Base-by-base conservation (phyloP, 2,329 filamentous ascomycete genomes). In the Botryotinia convoluta region DNA sequence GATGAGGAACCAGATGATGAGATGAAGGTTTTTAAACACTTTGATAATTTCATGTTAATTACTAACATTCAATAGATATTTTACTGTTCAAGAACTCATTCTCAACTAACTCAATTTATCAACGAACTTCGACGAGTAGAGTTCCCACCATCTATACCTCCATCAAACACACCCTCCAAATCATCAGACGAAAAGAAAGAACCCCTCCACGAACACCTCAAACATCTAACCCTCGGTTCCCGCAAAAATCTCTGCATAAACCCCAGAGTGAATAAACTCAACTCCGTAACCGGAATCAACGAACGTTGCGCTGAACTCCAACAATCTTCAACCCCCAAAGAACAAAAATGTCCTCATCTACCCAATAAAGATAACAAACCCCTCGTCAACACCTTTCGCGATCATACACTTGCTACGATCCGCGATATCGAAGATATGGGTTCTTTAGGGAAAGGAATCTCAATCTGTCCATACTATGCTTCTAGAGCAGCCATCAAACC, bases 381-480 rank as follows among this genome's bases (percentile, higher is more conserved):
- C 7, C 84, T 92, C 39, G 89, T 93, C 0, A 89, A 94, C 72
- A 89, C 93, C 68, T 98, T 99, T 77, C 90, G 95, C 29, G 95
- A 98, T 79, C 90, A 93, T 76, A 89, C 93, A 1, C 84, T 98
- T 51, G 94, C 96, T 0, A 94, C 89, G 0, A 88, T 99, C 12
- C 92, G 93, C 3, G 96, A 99, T 79, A 98, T 99, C 72, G 96
- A 99, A 81, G 96, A 99, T 78, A 86, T 98, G 57, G 91, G 91
- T 32, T 85, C 86, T 22, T 84, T 98, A 1, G 96, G 96, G 6
- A 93, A 91, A 78, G 88, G 91, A 68, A 85, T 98, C 45, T 89
- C 91, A 0, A 88, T 98, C 8, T 99, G 96, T 80, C 95, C 96
- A 0, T 99, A 99, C 81, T 99, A 99, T 82, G 95, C 95, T n/a